phyloP scores from a whole-genome alignment of 2,329 filamentous ascomycete species.

The Dactylonectria macrodidyma region DNA sequence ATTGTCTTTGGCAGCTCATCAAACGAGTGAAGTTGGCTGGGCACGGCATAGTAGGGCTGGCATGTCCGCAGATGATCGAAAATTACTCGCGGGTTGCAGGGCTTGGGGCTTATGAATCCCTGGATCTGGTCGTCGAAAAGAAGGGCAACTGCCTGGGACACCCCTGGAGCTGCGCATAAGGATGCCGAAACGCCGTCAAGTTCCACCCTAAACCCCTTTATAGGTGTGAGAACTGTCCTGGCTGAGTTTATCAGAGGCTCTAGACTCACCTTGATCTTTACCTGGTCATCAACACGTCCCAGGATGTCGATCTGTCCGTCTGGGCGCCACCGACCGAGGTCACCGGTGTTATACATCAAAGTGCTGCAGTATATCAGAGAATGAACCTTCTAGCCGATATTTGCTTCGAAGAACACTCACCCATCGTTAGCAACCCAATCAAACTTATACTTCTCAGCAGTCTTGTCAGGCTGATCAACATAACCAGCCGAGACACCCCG shows the following conservation, averaged over 20 bases:
- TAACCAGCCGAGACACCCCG: constrained; percentile 69
- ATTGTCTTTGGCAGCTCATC: constrained; percentile 63
- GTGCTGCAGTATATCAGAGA: constrained; percentile 21
- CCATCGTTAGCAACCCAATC: constrained; percentile 67
- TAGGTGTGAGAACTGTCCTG: neutral
- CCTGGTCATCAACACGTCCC: constrained; percentile 72
- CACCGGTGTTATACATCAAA: constrained; percentile 73
- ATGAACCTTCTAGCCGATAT: no score
- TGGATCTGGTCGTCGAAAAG: constrained; percentile 63
- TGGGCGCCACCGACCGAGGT: constrained; percentile 67
- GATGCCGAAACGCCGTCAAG: constrained; percentile 69
- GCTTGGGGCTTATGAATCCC: constrained; percentile 62
- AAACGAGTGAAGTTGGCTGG: constrained; percentile 60
- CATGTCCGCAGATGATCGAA: constrained; percentile 57
- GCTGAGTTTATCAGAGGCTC: neutral
- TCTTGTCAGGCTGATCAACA: constrained; percentile 67
- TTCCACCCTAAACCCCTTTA: constrained; percentile 71
- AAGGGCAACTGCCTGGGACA: constrained; percentile 64
- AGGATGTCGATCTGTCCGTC: constrained; percentile 68
- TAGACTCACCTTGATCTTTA: constrained; percentile 67
- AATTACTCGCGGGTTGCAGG: constrained; percentile 54
- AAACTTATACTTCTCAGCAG: constrained; percentile 62
- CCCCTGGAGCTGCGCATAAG: constrained; percentile 60
- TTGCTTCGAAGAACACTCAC: constrained; percentile 49
- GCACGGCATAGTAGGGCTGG: constrained; percentile 70